phyloP scores from a whole-genome alignment of 208 protist species.

The Trichomonas tenax region DNA sequence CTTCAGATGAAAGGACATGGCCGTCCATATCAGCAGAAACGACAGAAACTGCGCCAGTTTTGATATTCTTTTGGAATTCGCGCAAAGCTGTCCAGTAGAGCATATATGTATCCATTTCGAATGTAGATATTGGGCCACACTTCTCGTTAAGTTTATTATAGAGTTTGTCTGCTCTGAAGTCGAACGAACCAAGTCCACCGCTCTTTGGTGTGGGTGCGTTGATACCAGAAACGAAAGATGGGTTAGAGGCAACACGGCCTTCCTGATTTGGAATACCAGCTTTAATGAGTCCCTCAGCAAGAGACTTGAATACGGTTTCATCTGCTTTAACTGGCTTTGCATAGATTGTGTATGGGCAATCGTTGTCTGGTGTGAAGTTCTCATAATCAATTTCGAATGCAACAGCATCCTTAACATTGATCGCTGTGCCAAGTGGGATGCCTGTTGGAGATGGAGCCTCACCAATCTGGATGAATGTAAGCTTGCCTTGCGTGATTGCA shows the following conservation, averaged over 20 bases:
- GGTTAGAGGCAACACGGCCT: neutral
- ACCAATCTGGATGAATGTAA: neutral
- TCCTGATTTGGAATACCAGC: neutral
- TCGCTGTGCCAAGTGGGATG: neutral
- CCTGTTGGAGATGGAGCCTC: neutral
- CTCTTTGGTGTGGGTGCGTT: neutral
- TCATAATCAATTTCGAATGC: neutral
- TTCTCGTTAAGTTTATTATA: neutral
- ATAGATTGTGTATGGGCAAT: neutral
- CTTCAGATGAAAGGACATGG: neutral
- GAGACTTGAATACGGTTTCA: neutral
- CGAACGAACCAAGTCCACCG: neutral
- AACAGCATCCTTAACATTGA: neutral
- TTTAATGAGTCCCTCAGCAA: neutral
- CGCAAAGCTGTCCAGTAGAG: neutral
- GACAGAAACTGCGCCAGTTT: neutral
- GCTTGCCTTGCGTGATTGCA: neutral
- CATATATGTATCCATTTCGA: constrained; percentile 1
- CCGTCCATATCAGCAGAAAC: neutral
- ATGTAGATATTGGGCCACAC: neutral
- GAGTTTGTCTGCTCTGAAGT: neutral
- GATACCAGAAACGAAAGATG: neutral
- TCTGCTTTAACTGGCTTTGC: neutral
- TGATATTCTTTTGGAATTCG: neutral
- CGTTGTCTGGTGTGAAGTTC: neutral